Conservation (phyloP, 768 basidiomycete genomes). For the Hygrocybe coccinea region DNA sequence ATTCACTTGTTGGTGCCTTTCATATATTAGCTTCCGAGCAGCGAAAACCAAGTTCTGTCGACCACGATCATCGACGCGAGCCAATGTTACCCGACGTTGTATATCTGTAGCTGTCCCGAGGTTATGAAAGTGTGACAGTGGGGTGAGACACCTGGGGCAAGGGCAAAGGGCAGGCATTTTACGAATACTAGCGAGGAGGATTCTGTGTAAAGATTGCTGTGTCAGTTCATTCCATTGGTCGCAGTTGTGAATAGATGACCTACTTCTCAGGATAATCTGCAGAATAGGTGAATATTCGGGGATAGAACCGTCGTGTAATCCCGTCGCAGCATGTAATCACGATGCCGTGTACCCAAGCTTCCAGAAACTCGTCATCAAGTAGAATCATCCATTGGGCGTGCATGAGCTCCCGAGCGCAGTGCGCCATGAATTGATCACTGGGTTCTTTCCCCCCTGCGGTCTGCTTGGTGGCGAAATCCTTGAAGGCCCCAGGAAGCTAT, state of each 20-base stretch:
- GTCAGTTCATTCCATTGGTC: not conserved
- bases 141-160: slow-evolving; percentile 27
- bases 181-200: slow-evolving; percentile 18
- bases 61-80: not conserved
- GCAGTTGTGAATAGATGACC: not conserved
- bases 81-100: slow-evolving; percentile 2
- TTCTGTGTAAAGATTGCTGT: slow-evolving; percentile 12
- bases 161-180: slow-evolving; percentile 17
- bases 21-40: slow-evolving; percentile 14
- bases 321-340: slow-evolving; percentile 27
- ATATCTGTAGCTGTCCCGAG: slow-evolving; percentile 25
- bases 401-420: slow-evolving; percentile 29
- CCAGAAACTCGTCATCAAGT: slow-evolving; percentile 16
- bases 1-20: not conserved
- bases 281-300: slow-evolving; percentile 29
- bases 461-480: slow-evolving; percentile 17
- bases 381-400: slow-evolving; percentile 23
- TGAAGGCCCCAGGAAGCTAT: slow-evolving; percentile 28
- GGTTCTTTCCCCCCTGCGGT: slow-evolving; percentile 8
- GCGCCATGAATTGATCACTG: slow-evolving; percentile 17
- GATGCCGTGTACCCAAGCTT: slow-evolving; percentile 27
- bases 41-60: slow-evolving; percentile 5
- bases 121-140: slow-evolving; percentile 15
- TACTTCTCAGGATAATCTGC: slow-evolving; percentile 38
- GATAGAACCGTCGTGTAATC: slow-evolving; percentile 24